Conservation (phyloP, 768 basidiomycete species). For the Tricholoma furcatifolium region DNA sequence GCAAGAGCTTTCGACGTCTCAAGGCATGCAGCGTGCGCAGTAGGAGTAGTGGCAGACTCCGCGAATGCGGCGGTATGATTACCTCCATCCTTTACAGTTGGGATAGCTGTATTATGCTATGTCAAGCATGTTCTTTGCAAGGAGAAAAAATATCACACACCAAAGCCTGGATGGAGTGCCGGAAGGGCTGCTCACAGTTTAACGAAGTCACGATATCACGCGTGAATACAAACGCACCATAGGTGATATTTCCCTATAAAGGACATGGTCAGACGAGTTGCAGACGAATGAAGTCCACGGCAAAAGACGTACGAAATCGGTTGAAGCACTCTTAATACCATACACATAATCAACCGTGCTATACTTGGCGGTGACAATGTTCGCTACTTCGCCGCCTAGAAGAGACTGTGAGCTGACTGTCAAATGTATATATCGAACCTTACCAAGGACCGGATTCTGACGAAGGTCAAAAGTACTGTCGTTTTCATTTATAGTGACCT, state of each 20-base stretch:
- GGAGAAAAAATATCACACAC: conserved; percentile 29
- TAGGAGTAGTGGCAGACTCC: conserved; percentile 55
- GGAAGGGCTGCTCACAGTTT: conserved; percentile 44
- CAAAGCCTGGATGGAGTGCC: conserved; percentile 72
- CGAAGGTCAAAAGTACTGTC: conserved; percentile 20
- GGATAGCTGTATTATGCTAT: conserved; percentile 54
- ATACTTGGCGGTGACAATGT: conserved; percentile 58
- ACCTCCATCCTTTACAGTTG: conserved; percentile 67
- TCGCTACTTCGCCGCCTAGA: conserved; percentile 63
- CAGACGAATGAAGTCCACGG: neutral
- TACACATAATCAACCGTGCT: conserved; percentile 63
- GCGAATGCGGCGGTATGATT: conserved; percentile 76
- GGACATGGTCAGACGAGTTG: neutral
- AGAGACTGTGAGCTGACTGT: neutral
- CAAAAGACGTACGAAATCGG: conserved; percentile 67
- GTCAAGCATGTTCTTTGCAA: neutral
- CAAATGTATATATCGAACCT: neutral
- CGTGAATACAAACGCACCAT: conserved; percentile 43
- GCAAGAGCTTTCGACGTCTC: conserved; percentile 72
- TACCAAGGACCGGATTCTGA: conserved; percentile 43
- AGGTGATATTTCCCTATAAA: conserved; percentile 68
- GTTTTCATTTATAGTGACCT: conserved; percentile 14
- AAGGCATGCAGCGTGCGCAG: conserved; percentile 66
- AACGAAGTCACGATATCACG: neutral
- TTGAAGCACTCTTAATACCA: conserved; percentile 71